phyloP scores from a whole-genome alignment of 2,329 filamentous ascomycete species.

The Xylogone sp. region DNA sequence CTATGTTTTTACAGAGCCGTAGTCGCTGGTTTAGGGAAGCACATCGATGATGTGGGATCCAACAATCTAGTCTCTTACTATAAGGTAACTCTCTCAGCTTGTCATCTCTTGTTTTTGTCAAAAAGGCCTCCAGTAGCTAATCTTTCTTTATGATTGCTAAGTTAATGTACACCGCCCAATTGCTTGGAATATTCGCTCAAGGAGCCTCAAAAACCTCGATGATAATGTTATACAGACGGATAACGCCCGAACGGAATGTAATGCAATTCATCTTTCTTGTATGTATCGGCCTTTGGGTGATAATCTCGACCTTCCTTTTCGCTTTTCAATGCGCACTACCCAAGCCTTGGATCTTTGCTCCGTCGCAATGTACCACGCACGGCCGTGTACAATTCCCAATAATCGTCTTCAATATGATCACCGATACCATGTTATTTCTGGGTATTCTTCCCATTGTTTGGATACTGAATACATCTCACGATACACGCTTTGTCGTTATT shows the following conservation, averaged over 20 bases:
- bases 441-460: conserved; percentile 6
- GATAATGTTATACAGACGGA: conserved; percentile 7
- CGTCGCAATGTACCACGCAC: conserved; percentile 2
- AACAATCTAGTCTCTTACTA: conserved; percentile 4
- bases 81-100: neutral
- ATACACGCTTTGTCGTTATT: conserved; percentile 3
- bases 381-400: conserved; percentile 5
- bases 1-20: conserved; percentile 1
- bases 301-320: conserved; percentile 4
- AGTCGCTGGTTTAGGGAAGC: conserved; percentile 4
- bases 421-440: neutral
- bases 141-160: no score
- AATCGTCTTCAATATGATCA: conserved; percentile 6
- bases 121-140: no score
- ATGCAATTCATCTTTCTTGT: neutral
- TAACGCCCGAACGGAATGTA: neutral
- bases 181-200: conserved; percentile 6
- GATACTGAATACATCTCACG: conserved; percentile 2
- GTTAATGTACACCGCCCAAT: conserved; percentile 3
- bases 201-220: conserved; percentile 4
- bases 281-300: conserved; percentile 2
- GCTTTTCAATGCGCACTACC: conserved; percentile 7
- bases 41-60: neutral
- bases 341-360: conserved; percentile 3
- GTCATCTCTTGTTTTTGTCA: no score